Evolutionary conservation across 2,329 filamentous ascomycete species (phyloP), one percentile per base, ranked within the genome.

Genomic region (Pseudogymnoascus sp.): DNA sequence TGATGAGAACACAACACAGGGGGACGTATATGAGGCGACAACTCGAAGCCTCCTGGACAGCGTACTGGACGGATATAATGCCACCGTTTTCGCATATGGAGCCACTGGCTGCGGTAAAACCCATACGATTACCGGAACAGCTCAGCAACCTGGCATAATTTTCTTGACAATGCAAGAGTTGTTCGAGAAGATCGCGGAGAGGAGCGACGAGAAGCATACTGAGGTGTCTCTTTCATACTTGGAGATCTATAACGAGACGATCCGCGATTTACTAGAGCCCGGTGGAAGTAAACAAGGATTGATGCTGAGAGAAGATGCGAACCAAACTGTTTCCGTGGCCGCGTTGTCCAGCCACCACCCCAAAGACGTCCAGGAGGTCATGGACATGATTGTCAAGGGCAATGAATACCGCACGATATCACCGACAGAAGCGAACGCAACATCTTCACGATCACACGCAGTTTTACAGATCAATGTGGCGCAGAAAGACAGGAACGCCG

Each of bases 191-290:
- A 96, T 99, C 67, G 79, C 81, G n/a, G 94, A 97, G 61, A 78
- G 90, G 60, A 87, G 87, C 64, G 85, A 89, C 62, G 91, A 96
- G 63, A 97, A 97, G 75, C 80, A 86, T 28, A 94, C 91, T 3
- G 94, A 97, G 70, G 80, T 99, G 60, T 91, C 92, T 0, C 83
- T 99, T 14, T 97, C 92, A 0, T 99, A 97, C 70, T 82, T 99
- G 37, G 94, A 99, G 72, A 99, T 99, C 65, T 99, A 99, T 80
- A 99, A 99, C 72, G 94, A 99, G 77, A 97, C 92, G 0, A 99
- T 99, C 69, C 90, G 94, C 59, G 94, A 99, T 76, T 77, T 99
- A 70, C 80, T 99, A 43, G 88, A 94, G n/a, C 88, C 90, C 0
- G 88, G 88, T 22, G 89, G 87, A 37, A 89, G 86, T 75, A 94